Evolutionary conservation across 202 grass and related monocot genomes (phyloP), one percentile per base, ranked within the genome.

Genomic region (Digitaria exilis): DNA sequence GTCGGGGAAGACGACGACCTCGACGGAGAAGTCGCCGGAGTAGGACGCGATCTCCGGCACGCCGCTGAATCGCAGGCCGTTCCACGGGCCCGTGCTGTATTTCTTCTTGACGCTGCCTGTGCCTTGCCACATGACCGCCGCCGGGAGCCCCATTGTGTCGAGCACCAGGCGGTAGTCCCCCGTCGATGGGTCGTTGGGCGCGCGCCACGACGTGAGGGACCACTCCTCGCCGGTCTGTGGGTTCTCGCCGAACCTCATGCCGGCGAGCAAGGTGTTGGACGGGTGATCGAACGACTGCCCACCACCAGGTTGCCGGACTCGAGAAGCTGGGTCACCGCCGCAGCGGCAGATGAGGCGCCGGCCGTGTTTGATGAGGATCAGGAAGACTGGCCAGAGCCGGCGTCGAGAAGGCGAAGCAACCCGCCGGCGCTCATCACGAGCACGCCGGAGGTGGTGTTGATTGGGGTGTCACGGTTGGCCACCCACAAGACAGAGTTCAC

Each of bases 231-330:
- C 71, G 19, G 4, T 32, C 10, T 9, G 54, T 18, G 54, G 54
- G 49, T 73, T 29, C 49, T 34, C n/a, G 49, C 71, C 71, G 48
- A 73, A 29, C 29, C 55, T 73, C 69, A 71, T 71, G 69, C 69
- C 69, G 3, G 69, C 29, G 6, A 71, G 69, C 55, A 58, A 4
- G n/a, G 22, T 10, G 55, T 58, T 58, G 2, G 55, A 58, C 22
- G 55, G 55, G 22, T 58, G 9, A 11, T 12, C 55, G 55, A 58
- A 58, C 22, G 56, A 28, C 4, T 59, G 24, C 56, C 24, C 45
- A 93, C 57, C 0, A 59, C 77, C 7, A 93, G 65, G 71, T 90
- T 93, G 50, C 91, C 91, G 21, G 31, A 32, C 1, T 41, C 44
- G 2, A 75, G 46, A 5, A 65, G 52, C 46, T 29, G 84, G 25